These are phyloP conservation scores for Brasilioporus rufonigricans DNA, from an alignment of 768 basidiomycete genomes.

Conservation along the genomic window DNA sequence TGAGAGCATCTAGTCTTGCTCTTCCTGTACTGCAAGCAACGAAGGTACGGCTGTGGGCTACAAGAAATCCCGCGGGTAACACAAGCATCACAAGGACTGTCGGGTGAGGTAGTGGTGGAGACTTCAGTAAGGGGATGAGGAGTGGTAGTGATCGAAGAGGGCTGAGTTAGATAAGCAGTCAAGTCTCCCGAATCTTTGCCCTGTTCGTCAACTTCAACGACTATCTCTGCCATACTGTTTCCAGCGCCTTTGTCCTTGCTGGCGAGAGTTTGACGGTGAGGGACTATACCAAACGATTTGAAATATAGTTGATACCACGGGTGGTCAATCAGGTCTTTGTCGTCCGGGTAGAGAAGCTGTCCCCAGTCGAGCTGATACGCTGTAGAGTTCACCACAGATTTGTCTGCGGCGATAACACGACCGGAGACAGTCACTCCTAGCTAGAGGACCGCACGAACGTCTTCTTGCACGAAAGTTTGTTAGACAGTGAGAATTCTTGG, in stretches of 20 bases:
- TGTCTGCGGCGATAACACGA: neutral
- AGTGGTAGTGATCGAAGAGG: neutral
- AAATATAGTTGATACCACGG: neutral
- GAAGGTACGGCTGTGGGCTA: neutral
- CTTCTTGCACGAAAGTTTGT: neutral
- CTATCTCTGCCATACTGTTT: too few species aligned
- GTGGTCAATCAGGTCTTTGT: neutral
- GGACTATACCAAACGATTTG: neutral
- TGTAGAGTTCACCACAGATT: neutral
- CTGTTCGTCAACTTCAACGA: too few species aligned
- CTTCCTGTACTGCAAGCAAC: neutral
- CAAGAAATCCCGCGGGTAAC: neutral
- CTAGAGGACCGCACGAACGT: neutral
- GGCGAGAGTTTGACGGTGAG: neutral
- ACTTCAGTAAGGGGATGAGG: neutral
- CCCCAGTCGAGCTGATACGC: neutral
- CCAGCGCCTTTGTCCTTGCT: too few species aligned
- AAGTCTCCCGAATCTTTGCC: too few species aligned
- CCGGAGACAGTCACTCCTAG: neutral
- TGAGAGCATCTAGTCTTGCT: neutral
- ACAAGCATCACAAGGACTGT: neutral
- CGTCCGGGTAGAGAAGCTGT: neutral
- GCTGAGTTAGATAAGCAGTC: neutral
- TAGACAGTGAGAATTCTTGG: neutral
- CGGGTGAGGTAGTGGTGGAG: too few species aligned